phyloP scores from a whole-genome alignment of 208 protist species.

The Trypanosoma boissoni region DNA sequence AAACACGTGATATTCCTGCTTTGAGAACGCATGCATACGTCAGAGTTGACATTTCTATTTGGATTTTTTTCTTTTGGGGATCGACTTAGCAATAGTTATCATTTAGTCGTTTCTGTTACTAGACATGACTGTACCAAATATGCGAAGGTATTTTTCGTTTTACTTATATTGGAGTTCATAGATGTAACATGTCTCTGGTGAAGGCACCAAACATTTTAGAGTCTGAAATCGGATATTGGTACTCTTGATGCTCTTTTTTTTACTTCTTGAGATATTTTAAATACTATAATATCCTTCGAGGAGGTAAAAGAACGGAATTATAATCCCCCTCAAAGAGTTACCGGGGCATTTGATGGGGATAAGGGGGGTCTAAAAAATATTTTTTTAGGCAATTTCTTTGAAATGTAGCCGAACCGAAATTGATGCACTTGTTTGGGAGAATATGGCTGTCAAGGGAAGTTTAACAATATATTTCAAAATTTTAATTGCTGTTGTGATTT shows the following conservation, averaged over 20 bases:
- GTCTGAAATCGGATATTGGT: conserved; percentile 9
- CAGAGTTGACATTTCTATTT: too few relatives aligned
- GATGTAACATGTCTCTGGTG: background rate
- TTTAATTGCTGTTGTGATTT: conserved; percentile 29
- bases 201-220: conserved; percentile 13
- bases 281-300: background rate
- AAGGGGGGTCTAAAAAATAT: background rate
- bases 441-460: conserved; percentile 47
- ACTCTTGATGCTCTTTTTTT: conserved; percentile 1
- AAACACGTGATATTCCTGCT: background rate
- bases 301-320: background rate
- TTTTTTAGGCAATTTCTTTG: conserved; percentile 5
- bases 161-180: too few relatives aligned
- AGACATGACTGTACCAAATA: too few relatives aligned
- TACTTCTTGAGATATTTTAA: conserved; percentile 1
- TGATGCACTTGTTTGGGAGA: conserved; percentile 34
- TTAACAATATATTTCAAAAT: conserved; percentile 33
- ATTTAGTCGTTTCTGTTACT: too few relatives aligned
- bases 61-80: too few relatives aligned
- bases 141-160: too few relatives aligned
- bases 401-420: conserved; percentile 25
- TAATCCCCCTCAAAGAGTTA: conserved; percentile 1
- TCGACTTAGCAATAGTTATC: too few relatives aligned
- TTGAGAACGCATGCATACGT: background rate
- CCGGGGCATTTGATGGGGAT: background rate